Evolutionary conservation across 805 yeast species (phyloP), one percentile per base, ranked within the genome.

Genomic region (Lipomyces yamadae): DNA sequence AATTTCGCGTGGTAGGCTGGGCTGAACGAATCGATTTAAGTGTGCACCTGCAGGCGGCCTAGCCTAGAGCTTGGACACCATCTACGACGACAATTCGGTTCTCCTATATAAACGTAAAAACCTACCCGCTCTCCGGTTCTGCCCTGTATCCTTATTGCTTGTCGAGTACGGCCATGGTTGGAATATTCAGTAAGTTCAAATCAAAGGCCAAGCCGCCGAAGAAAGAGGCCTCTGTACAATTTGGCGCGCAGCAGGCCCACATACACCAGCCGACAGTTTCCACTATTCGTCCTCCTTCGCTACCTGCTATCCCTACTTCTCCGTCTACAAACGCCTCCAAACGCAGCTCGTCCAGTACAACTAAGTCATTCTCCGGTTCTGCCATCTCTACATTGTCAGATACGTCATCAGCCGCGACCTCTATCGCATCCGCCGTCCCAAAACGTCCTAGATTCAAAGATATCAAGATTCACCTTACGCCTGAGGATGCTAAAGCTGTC

Each of bases 401-500:
- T 32, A 30, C 56, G 11, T 52, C 60, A 13, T 13, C 56, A 24
- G 4, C 42, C 3, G 18, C 48, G 8, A 10, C 29, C 4, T 39
- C 32, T 32, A 58, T 32, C 15, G 24, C 63, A 24, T 15, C 55
- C 5, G 11, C 39, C n/a, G 33, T 53, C n/a, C 55, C n/a, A 2
- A 45, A 18, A 15, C 56, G 65, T 10, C 55, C 18, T 13, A 13
- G 32, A 2, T 65, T 65, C 35, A 33, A 59, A 10, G 70, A 65
- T 35, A 62, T 66, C 63, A 65, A 58, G 30, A 68, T 68, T 57
- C 67, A 68, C 29, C 61, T 68, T 37, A 64, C 69, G 0, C 57
- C 70, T 7, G 70, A 65, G 3, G 71, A 68, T 60, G 70, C 62
- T 15, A 13, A 34, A 10, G 71, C 69, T 45, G 71, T 68, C 29